Conservation (phyloP, 257 asterid species). For the Primulina eburnea region DNA sequence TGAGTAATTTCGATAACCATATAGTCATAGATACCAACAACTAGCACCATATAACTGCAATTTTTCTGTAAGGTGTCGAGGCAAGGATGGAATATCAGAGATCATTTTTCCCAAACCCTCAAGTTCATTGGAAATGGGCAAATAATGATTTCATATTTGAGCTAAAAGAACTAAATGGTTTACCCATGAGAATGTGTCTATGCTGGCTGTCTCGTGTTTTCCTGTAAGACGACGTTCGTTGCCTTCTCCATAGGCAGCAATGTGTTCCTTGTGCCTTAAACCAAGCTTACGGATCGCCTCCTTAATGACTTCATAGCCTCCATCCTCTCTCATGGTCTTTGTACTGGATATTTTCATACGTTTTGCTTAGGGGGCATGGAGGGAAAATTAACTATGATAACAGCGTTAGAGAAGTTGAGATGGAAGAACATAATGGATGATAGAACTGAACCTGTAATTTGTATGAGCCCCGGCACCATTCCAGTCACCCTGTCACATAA, state of each 20-base stretch:
- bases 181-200: slow-evolving; percentile 57
- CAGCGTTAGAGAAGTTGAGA: background rate
- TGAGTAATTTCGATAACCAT: background rate
- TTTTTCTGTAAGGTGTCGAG: too few relatives aligned
- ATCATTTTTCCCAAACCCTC: too few relatives aligned
- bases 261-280: slow-evolving; percentile 49
- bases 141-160: too few relatives aligned
- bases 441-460: slow-evolving; percentile 44
- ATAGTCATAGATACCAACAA: background rate
- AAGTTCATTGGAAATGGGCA: too few relatives aligned
- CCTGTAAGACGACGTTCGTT: slow-evolving; percentile 59
- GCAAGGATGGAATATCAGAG: too few relatives aligned
- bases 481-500: slow-evolving; percentile 50
- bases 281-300: slow-evolving; percentile 58
- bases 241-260: slow-evolving; percentile 57
- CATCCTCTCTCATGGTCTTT: slow-evolving; percentile 50
- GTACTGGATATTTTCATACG: slow-evolving; percentile 30
- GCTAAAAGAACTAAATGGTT: background rate
- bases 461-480: slow-evolving; percentile 70
- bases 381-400: background rate
- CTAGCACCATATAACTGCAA: background rate
- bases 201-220: slow-evolving; percentile 49
- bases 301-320: slow-evolving; percentile 52
- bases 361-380: background rate
- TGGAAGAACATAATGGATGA: background rate